Conservation (phyloP, 2,329 filamentous ascomycete genomes). For the Hyphodiscus sp. region DNA sequence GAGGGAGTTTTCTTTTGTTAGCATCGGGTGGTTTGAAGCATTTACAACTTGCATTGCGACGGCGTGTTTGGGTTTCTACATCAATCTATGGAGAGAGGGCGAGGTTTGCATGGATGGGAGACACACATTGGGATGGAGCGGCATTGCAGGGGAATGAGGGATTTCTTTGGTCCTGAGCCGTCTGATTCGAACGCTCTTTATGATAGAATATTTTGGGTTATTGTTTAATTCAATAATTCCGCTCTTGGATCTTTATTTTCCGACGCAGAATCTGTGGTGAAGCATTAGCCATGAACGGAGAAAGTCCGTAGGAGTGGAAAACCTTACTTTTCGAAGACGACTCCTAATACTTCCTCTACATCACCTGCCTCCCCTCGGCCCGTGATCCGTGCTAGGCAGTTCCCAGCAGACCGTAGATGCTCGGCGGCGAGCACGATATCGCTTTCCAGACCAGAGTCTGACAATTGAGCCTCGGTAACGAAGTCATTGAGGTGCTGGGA, state of each 20-base stretch:
- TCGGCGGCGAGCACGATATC: constrained; percentile 91
- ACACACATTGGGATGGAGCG: background rate
- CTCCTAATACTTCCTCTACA: constrained; percentile 90
- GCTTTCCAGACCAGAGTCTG: constrained; percentile 41
- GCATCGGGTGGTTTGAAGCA: background rate
- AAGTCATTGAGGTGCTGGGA: constrained; percentile 67
- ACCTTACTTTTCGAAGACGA: constrained; percentile 88
- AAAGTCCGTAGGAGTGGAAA: background rate
- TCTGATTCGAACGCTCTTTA: background rate
- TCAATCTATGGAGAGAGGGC: background rate
- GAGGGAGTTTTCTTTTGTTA: background rate
- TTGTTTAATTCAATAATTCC: background rate
- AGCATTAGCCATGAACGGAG: constrained; percentile 1
- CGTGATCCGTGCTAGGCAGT: constrained; percentile 78
- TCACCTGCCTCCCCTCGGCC: constrained; percentile 80
- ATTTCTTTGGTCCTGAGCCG: background rate
- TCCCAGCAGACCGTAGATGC: constrained; percentile 73
- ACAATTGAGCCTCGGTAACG: constrained; percentile 46
- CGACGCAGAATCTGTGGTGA: constrained; percentile 25
- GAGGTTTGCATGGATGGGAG: background rate
- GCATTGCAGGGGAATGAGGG: background rate
- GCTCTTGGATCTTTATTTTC: constrained; percentile 17
- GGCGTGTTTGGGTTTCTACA: background rate
- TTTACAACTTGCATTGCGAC: background rate
- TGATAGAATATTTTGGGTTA: background rate